Conservation (phyloP, 805 yeast genomes). For the Wickerhamomyces sydowiorum region DNA sequence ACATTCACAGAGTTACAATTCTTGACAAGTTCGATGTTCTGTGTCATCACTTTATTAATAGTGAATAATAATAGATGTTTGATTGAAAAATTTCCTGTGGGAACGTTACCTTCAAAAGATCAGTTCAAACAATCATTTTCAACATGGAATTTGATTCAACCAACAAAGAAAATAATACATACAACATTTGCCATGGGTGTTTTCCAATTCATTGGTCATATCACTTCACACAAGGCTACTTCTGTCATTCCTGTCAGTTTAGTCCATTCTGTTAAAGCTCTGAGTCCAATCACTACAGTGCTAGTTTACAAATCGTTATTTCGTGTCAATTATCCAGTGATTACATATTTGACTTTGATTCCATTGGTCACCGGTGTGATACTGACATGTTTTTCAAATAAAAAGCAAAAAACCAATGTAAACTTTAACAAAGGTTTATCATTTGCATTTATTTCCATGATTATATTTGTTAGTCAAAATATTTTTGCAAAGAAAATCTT, state of each 20-base stretch:
- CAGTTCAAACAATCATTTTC: constrained; percentile 23
- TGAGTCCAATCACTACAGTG: constrained; percentile 87
- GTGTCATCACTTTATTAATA: constrained; percentile 37
- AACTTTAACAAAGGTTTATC: constrained; percentile 26
- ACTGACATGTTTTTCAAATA: constrained; percentile 57
- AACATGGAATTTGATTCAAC: constrained; percentile 42
- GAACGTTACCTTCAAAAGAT: constrained; percentile 41
- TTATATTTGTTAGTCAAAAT: constrained; percentile 71
- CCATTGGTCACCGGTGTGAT: constrained; percentile 85
- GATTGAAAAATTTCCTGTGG: constrained; percentile 35
- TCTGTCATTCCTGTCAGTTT: constrained; percentile 87
- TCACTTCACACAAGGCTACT: constrained; percentile 89
- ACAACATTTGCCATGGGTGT: constrained; percentile 92
- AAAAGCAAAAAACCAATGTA: constrained; percentile 11
- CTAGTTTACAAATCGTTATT: constrained; percentile 63
- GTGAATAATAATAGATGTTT: constrained; percentile 30
- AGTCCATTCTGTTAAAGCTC: constrained; percentile 90
- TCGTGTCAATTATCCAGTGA: constrained; percentile 46
- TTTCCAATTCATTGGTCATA: constrained; percentile 90
- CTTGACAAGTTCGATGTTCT: constrained; percentile 58
- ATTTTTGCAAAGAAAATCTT: constrained; percentile 73
- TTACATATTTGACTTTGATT: constrained; percentile 72
- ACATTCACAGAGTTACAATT: constrained; percentile 88
- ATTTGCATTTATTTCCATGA: constrained; percentile 36
- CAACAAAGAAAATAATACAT: constrained; percentile 43